Base-by-base conservation (phyloP, 2,329 filamentous ascomycete species). In the Penicillium sp. region DNA sequence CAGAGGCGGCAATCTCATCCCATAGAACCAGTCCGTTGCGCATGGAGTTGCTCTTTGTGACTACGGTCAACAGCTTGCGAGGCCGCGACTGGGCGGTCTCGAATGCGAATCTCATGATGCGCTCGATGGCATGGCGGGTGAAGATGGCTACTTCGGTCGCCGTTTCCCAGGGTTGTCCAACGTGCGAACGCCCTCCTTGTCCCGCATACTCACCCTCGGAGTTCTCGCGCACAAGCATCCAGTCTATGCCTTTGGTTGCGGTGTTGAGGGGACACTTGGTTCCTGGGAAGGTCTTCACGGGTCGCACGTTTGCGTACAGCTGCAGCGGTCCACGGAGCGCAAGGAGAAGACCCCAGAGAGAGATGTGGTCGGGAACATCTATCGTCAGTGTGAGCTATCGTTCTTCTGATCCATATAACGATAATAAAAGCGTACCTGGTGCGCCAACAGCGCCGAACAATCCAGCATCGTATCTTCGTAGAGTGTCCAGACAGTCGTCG, bases 361-460 rank as follows among this genome's bases (percentile, higher is more conserved):
- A 83, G 52, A 84, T 79, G 55, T 85, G 81, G 56, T 84, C 81
- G 3, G 81, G 81, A 0, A 84, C 79, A 61, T 81, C 79, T 77
- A 16, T 40, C 6, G 52, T 27, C 5, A 51, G 0, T 24, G n/a
- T 11, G 3, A 47, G 16, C 16, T n/a, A 21, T 27, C 47, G 1
- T 5, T 27, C 6, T 24, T 29, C 3, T 2, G n/a, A 0, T 8
- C 5, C n/a, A 2, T 22, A 8, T 0, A 24, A 27, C 7, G 11
- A 11, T 13, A 11, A 11, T 49, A 16, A 29, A 38, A 10, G 24
- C 66, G 29, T 73, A 81, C 79, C 76, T 49, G 82, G 82, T 65
- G 77, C 82, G 14, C 83, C 83, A 2, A 86, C 83, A 2, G 83
- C 81, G 10, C 84, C 83, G 58, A 86, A 86, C 52, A 85, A 77